These are phyloP conservation scores for Pterocarpus macrocarpus DNA, from an alignment of 306 rosid species.

Conservation along the genomic window DNA sequence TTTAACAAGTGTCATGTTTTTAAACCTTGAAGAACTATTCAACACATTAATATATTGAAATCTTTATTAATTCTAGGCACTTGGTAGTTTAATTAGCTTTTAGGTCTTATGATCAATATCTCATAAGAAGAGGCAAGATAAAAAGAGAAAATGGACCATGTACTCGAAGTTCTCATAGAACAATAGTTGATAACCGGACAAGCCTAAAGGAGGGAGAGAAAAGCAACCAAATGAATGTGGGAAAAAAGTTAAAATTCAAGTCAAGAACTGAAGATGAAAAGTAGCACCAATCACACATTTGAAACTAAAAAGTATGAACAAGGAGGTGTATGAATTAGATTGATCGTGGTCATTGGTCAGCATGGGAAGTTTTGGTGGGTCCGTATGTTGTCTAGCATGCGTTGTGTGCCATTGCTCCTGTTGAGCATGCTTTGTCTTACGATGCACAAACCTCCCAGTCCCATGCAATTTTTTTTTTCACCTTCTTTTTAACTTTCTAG, in stretches of 20 bases:
- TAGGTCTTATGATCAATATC: slow-evolving; percentile 10
- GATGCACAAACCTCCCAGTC: slow-evolving; percentile 49
- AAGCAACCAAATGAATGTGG: slow-evolving; percentile 37
- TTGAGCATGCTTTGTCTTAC: slow-evolving; percentile 81
- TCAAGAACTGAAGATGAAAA: slow-evolving; percentile 45
- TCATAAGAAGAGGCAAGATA: neutral
- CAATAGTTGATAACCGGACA: slow-evolving; percentile 24
- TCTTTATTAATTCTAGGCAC: neutral
- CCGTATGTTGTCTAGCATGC: slow-evolving; percentile 92
- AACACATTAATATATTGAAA: slow-evolving; percentile 7
- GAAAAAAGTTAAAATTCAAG: slow-evolving; percentile 37
- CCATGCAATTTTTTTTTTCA: slow-evolving; percentile 31
- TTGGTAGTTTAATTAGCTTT: slow-evolving; percentile 16
- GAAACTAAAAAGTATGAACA: slow-evolving; percentile 23
- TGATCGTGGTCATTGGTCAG: slow-evolving; percentile 48
- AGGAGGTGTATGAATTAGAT: slow-evolving; percentile 45
- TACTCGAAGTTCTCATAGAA: neutral
- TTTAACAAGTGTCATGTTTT: neutral
- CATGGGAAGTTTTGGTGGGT: slow-evolving; percentile 73
- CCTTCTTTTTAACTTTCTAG: slow-evolving; percentile 42
- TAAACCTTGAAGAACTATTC: neutral
- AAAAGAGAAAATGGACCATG: slow-evolving; percentile 23
- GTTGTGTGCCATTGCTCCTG: slow-evolving; percentile 64
- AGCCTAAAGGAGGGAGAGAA: slow-evolving; percentile 19
- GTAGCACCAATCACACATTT: slow-evolving; percentile 23